phyloP scores from a whole-genome alignment of 1,284 basidiomycete species.

The Entoloma clypeatum region DNA sequence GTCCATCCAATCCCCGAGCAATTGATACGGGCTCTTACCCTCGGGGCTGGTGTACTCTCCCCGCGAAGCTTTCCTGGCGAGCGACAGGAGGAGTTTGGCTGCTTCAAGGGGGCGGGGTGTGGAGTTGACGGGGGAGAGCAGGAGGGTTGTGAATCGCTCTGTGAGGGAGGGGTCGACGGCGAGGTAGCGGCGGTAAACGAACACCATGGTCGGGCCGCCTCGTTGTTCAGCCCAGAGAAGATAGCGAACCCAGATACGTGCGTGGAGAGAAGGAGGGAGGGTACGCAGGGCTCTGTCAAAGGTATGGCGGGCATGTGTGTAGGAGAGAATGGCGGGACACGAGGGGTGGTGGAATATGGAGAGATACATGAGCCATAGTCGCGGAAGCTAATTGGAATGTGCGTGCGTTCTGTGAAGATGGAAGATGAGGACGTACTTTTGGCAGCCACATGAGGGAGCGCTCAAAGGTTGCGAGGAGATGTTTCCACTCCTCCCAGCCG shows the following conservation, averaged over 20 bases:
- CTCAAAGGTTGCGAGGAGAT: slow-evolving; percentile 86
- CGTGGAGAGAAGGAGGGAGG: slow-evolving; percentile 91
- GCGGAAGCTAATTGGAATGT: slow-evolving; percentile 65
- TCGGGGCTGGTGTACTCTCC: slow-evolving; percentile 88
- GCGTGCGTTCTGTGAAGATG: slow-evolving; percentile 4
- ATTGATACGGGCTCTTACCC: slow-evolving; percentile 93
- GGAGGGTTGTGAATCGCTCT: slow-evolving; percentile 77
- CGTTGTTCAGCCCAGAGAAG: slow-evolving; percentile 89
- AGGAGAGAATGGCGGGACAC: slow-evolving; percentile 81
- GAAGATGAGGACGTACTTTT: slow-evolving; percentile 56
- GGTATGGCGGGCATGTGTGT: slow-evolving; percentile 89
- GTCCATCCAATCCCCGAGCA: slow-evolving; percentile 91
- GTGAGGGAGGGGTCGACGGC: slow-evolving; percentile 82
- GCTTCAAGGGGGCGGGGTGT: slow-evolving; percentile 88
- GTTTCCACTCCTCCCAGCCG: slow-evolving; percentile 94
- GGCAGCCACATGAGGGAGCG: slow-evolving; percentile 93
- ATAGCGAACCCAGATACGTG: slow-evolving; percentile 91
- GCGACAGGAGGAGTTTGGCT: slow-evolving; percentile 82
- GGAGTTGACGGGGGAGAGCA: slow-evolving; percentile 65
- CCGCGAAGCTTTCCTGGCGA: slow-evolving; percentile 80
- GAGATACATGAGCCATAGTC: slow-evolving; percentile 92
- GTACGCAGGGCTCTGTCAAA: slow-evolving; percentile 95
- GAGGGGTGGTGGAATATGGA: slow-evolving; percentile 87
- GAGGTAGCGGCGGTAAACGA: slow-evolving; percentile 90
- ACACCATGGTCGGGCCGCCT: slow-evolving; percentile 82